A percentile compares a stretch with the other conserved stretches of the same genome.
Conservation (phyloP, 768 basidiomycete species). For the Auriscalpium vulgare region DNA sequence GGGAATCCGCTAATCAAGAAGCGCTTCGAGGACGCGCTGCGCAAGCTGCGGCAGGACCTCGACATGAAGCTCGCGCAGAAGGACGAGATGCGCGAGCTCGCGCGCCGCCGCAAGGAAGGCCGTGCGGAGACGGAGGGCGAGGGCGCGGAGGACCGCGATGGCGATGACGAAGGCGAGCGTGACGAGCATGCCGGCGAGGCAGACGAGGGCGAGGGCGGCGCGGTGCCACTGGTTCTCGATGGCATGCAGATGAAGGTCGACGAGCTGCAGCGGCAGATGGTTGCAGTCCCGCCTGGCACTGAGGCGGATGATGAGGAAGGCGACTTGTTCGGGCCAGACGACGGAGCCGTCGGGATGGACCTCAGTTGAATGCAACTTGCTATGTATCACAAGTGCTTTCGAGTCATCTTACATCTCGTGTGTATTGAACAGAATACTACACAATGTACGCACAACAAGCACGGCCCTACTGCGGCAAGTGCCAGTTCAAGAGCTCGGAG, state of each 20-base stretch:
- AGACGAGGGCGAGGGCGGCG: slow-evolving; percentile 17
- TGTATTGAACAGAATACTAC: no score
- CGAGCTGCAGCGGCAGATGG: not conserved
- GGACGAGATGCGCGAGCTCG: slow-evolving; percentile 73
- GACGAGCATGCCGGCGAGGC: slow-evolving; percentile 28
- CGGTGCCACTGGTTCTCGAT: not conserved
- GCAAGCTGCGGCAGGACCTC: slow-evolving; percentile 78
- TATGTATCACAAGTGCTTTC: no score
- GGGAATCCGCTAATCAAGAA: slow-evolving; percentile 86
- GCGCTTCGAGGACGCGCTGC: slow-evolving; percentile 89
- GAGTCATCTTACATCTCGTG: no score
- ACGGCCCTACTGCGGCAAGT: no score
- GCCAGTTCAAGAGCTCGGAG: no score
- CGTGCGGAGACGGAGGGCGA: slow-evolving; percentile 23
- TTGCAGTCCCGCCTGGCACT: not conserved
- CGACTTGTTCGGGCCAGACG: slow-evolving; percentile 1
- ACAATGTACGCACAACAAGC: no score
- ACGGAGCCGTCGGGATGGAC: slow-evolving; percentile 1
- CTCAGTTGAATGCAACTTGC: not conserved
- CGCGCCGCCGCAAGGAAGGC: slow-evolving; percentile 64
- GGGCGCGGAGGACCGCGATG: slow-evolving; percentile 28
- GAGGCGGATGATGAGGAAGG: not conserved
- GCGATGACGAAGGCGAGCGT: slow-evolving; percentile 30
- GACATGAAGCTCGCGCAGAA: slow-evolving; percentile 78
- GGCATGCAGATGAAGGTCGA: not conserved